A percentile compares a stretch with the other conserved stretches of the same genome.
These are phyloP conservation scores for Linnemannia schmuckeri DNA, from an alignment of 192 early-diverging fungal species.

Conservation along the genomic window DNA sequence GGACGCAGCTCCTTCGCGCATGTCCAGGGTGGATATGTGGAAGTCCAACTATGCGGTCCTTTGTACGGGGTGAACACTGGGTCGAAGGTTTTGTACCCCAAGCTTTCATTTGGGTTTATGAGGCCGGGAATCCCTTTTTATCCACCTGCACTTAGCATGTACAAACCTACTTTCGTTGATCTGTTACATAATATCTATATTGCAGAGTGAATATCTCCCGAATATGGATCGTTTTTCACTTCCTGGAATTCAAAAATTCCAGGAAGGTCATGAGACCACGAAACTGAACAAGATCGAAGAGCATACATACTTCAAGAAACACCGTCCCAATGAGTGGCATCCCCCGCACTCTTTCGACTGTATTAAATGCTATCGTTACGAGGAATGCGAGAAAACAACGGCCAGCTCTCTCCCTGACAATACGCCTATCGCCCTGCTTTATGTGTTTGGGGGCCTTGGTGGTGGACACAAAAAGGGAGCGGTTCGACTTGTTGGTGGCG, in stretches of 20 bases:
- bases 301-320: slow-evolving; percentile 14
- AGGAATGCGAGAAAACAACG: no score
- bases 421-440: no score
- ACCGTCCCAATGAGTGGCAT: slow-evolving; percentile 10
- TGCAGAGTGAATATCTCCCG: slow-evolving; percentile 5
- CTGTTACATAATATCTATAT: not conserved
- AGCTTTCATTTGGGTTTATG: not conserved
- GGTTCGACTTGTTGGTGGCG: no score
- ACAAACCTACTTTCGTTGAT: not conserved
- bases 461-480: no score
- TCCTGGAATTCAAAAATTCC: not conserved
- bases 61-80: not conserved
- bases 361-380: no score
- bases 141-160: not conserved
- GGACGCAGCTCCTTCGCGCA: not conserved
- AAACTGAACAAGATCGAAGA: slow-evolving; percentile 8
- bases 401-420: no score
- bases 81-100: not conserved
- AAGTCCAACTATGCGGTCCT: not conserved
- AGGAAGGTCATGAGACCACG: not conserved
- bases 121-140: not conserved
- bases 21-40: not conserved
- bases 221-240: slow-evolving; percentile 11
- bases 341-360: slow-evolving; percentile 1
- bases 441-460: no score